Conservation (phyloP, 2,329 filamentous ascomycete genomes). For the Neofusicoccum cordaticola region DNA sequence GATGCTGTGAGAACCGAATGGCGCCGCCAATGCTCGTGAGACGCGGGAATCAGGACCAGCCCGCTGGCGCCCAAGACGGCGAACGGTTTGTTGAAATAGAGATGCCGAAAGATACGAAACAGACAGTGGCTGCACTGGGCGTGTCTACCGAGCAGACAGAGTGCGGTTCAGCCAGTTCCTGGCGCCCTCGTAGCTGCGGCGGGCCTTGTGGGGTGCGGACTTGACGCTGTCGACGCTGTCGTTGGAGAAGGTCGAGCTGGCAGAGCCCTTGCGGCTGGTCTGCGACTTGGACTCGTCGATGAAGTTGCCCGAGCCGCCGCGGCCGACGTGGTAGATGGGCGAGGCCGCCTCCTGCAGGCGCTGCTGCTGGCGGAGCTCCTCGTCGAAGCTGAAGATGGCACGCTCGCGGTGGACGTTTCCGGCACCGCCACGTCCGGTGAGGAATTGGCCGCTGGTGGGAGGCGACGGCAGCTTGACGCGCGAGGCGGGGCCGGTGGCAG, state of each 20-base stretch:
- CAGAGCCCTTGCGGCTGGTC: conserved; percentile 29
- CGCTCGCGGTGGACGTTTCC: conserved; percentile 62
- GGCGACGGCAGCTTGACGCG: conserved; percentile 48
- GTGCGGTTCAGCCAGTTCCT: conserved; percentile 31
- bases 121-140: too few relatives aligned
- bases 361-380: conserved; percentile 60
- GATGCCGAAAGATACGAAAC: conserved; percentile 6
- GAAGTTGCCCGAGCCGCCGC: conserved; percentile 59
- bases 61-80: conserved; percentile 7
- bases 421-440: conserved; percentile 65
- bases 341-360: conserved; percentile 54
- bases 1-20: not conserved
- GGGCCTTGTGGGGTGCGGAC: conserved; percentile 22
- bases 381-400: conserved; percentile 66
- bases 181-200: conserved; percentile 35
- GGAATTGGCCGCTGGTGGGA: conserved; percentile 53
- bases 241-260: conserved; percentile 24
- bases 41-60: conserved; percentile 17
- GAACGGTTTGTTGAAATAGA: not conserved
- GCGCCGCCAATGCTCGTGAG: conserved; percentile 6
- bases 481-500: conserved; percentile 48
- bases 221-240: conserved; percentile 25
- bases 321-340: conserved; percentile 63
- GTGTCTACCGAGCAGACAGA: conserved; percentile 11
- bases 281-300: conserved; percentile 39